Percentiles rank a stretch among this genome's conserved stretches.
phyloP scores from a whole-genome alignment of 2,329 filamentous ascomycete genomes.

The Piedraia hortae region DNA sequence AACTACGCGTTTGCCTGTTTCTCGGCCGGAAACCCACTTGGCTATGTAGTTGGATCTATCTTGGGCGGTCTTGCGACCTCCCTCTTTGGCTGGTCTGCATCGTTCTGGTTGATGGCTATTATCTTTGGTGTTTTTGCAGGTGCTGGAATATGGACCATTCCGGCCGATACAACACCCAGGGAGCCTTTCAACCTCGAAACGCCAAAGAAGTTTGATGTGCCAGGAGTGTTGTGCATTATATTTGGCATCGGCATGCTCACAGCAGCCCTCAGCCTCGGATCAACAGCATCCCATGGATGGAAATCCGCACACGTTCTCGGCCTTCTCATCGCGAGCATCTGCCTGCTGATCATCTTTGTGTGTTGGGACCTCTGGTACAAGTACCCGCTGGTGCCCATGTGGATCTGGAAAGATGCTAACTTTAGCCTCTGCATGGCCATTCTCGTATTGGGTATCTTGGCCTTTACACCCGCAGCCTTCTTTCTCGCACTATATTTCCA shows the following conservation, averaged over 20 bases:
- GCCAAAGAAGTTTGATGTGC: slow-evolving; percentile 29
- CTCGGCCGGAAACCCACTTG: slow-evolving; percentile 28
- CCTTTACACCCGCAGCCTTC: slow-evolving; percentile 19
- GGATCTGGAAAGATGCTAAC: slow-evolving; percentile 31
- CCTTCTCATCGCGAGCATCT: slow-evolving; percentile 30
- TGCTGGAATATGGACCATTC: slow-evolving; percentile 33
- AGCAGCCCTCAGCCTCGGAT: slow-evolving; percentile 27
- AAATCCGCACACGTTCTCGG: slow-evolving; percentile 32
- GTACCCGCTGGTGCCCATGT: slow-evolving; percentile 24
- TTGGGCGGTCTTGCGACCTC: slow-evolving; percentile 33
- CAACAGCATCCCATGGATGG: slow-evolving; percentile 38
- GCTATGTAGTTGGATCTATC: slow-evolving; percentile 30
- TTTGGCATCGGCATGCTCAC: slow-evolving; percentile 38
- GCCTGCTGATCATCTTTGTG: slow-evolving; percentile 28
- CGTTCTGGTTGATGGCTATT: slow-evolving; percentile 33
- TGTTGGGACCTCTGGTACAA: slow-evolving; percentile 31
- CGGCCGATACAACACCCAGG: slow-evolving; percentile 23
- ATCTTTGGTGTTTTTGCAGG: slow-evolving; percentile 33
- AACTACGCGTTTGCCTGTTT: slow-evolving; percentile 38
- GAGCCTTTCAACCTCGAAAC: slow-evolving; percentile 19
- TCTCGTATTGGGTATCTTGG: slow-evolving; percentile 32
- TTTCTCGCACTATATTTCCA: slow-evolving; percentile 38
- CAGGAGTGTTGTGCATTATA: slow-evolving; percentile 32
- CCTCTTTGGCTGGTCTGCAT: slow-evolving; percentile 34
- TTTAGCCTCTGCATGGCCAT: slow-evolving; percentile 33